These are phyloP conservation scores for Scheffersomyces lignicola DNA, from an alignment of 1,139 yeast genomes.

Conservation along the genomic window DNA sequence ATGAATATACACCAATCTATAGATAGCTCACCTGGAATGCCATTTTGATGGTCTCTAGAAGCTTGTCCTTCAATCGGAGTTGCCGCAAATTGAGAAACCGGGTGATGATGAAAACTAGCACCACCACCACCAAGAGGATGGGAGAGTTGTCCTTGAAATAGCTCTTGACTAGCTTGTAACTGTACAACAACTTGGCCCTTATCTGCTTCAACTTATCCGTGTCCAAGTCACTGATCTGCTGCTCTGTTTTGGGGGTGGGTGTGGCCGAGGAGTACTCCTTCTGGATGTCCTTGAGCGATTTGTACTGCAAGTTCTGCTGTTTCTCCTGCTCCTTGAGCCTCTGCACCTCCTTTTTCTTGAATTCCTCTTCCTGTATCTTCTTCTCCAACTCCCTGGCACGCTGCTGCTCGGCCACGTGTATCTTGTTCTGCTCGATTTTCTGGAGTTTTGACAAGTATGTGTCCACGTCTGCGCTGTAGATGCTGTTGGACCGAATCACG, in stretches of 20 bases:
- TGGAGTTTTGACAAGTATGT: conserved; percentile 18
- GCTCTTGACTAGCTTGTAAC: conserved; percentile 18
- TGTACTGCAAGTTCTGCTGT: conserved; percentile 33
- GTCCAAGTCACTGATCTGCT: neutral
- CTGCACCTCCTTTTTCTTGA: conserved; percentile 21
- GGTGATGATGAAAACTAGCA: conserved; percentile 21
- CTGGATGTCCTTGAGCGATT: conserved; percentile 31
- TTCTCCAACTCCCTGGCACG: conserved; percentile 19
- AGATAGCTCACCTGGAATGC: conserved; percentile 47
- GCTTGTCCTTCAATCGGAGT: conserved; percentile 29
- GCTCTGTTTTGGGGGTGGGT: neutral
- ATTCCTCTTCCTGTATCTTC: conserved; percentile 22
- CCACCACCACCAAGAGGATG: conserved; percentile 22
- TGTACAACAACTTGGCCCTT: conserved; percentile 15
- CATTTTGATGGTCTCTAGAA: conserved; percentile 43
- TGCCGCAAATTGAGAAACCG: conserved; percentile 24
- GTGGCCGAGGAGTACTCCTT: conserved; percentile 7
- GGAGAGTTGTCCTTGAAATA: conserved; percentile 33
- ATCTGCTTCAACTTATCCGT: conserved; percentile 12
- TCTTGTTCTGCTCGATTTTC: conserved; percentile 17
- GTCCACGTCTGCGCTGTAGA: conserved; percentile 15
- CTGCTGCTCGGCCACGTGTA: conserved; percentile 18
- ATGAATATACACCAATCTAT: conserved; percentile 13
- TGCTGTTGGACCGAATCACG: conserved; percentile 23
- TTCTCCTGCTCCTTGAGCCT: conserved; percentile 10